phyloP scores from a whole-genome alignment of 805 yeast genomes.

The Candida coleopterorum region DNA sequence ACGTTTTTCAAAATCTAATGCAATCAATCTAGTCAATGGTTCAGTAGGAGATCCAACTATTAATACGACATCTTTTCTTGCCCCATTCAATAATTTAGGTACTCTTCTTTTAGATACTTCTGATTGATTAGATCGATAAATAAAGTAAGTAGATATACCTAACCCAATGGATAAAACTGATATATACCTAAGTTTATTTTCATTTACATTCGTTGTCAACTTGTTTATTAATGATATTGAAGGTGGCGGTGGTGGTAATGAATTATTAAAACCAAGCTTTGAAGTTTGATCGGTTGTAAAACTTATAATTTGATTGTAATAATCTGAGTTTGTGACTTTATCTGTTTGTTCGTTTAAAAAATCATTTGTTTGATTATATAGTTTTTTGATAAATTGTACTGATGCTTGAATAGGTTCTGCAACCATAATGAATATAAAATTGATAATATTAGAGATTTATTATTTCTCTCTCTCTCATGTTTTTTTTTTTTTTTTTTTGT shows the following conservation, averaged over 20 bases:
- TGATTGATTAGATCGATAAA: neutral
- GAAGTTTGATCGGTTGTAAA: slow-evolving; percentile 7
- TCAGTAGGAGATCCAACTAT: slow-evolving; percentile 75
- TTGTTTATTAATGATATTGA: neutral
- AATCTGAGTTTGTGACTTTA: slow-evolving; percentile 16
- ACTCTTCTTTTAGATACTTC: slow-evolving; percentile 44
- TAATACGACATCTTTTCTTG: slow-evolving; percentile 69
- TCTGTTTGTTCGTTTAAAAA: slow-evolving; percentile 21
- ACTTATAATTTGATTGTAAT: slow-evolving; percentile 10
- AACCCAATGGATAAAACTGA: slow-evolving; percentile 23
- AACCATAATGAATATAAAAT: slow-evolving; percentile 25
- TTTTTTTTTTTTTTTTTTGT: neutral
- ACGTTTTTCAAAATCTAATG: slow-evolving; percentile 68
- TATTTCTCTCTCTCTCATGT: neutral
- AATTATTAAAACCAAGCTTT: slow-evolving; percentile 1
- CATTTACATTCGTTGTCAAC: neutral
- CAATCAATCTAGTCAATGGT: slow-evolving; percentile 63
- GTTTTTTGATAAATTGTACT: slow-evolving; percentile 20
- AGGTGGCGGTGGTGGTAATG: slow-evolving; percentile 2
- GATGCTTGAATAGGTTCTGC: slow-evolving; percentile 43
- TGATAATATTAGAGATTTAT: neutral
- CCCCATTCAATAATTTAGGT: slow-evolving; percentile 59
- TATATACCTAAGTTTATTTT: slow-evolving; percentile 3
- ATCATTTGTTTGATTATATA: slow-evolving; percentile 18
- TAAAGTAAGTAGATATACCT: slow-evolving; percentile 11